These are phyloP conservation scores for Iberis pinnata DNA, from an alignment of 345 rosid species.

Conservation along the genomic window DNA sequence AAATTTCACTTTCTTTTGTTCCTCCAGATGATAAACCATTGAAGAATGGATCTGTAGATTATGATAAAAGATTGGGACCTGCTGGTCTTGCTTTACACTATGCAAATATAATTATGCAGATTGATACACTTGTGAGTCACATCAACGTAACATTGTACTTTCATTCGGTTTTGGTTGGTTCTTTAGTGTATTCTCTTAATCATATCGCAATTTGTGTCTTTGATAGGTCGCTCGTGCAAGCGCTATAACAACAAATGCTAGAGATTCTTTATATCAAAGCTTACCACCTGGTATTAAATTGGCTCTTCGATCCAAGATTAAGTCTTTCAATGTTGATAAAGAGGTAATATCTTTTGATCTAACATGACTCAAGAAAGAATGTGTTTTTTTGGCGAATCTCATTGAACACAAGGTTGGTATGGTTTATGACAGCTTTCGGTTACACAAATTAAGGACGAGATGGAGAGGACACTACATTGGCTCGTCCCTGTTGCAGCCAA, in stretches of 20 bases:
- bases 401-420: slow-evolving; percentile 8
- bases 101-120: slow-evolving; percentile 67
- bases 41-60: slow-evolving; percentile 27
- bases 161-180: slow-evolving; percentile 19
- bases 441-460: slow-evolving; percentile 73
- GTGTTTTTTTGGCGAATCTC: background rate
- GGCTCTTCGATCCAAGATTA: slow-evolving; percentile 57
- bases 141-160: slow-evolving; percentile 10
- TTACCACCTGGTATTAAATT: slow-evolving; percentile 71
- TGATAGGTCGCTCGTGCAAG: slow-evolving; percentile 68
- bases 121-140: slow-evolving; percentile 71
- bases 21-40: slow-evolving; percentile 31
- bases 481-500: slow-evolving; percentile 87
- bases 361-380: background rate
- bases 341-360: slow-evolving; percentile 41
- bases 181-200: background rate
- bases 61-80: slow-evolving; percentile 53
- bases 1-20: background rate
- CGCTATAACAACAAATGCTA: slow-evolving; percentile 75
- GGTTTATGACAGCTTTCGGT: slow-evolving; percentile 55
- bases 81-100: slow-evolving; percentile 88
- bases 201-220: slow-evolving; percentile 20
- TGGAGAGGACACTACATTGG: slow-evolving; percentile 97
- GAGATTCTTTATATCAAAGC: slow-evolving; percentile 77
- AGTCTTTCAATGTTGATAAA: slow-evolving; percentile 47